Evolutionary conservation across 768 basidiomycete genomes (phyloP).

Genomic region (Boletellus sp.): DNA sequence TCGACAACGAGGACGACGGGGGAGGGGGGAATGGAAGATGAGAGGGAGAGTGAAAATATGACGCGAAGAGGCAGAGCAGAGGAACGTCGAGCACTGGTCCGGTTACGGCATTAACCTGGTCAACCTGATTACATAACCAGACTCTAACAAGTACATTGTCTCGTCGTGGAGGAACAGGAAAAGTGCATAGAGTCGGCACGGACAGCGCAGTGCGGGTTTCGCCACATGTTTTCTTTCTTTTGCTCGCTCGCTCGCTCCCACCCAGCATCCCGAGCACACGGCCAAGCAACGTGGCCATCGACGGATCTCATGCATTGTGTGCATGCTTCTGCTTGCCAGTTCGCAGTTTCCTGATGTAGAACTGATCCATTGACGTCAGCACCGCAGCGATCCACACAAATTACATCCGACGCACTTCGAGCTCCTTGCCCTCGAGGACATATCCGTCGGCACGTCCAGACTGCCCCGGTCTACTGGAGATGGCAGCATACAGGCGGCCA

Average conservation of each 20-base stretch:
- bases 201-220: not conserved
- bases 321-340: constrained; percentile 95
- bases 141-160: constrained; percentile 2
- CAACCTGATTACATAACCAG: constrained; percentile 22
- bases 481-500: constrained; percentile 91
- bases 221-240: constrained; percentile 5
- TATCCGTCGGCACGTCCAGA: constrained; percentile 96
- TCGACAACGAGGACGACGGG: constrained; percentile 22
- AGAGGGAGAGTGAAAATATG: constrained; percentile 19
- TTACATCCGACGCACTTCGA: constrained; percentile 61
- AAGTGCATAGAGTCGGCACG: constrained; percentile 1
- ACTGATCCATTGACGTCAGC: constrained; percentile 46
- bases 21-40: constrained; percentile 14
- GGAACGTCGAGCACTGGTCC: constrained; percentile 25
- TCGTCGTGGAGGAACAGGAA: not conserved
- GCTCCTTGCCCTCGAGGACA: constrained; percentile 96
- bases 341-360: constrained; percentile 92
- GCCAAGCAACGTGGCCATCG: not conserved
- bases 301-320: constrained; percentile 36
- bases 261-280: not conserved
- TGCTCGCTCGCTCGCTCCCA: not conserved
- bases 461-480: constrained; percentile 96
- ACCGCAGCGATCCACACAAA: not conserved
- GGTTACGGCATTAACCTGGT: constrained; percentile 29
- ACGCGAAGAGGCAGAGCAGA: constrained; percentile 32